Base-by-base conservation (phyloP, 371 early-diverging fungal species). In the Coemansia sp. region DNA sequence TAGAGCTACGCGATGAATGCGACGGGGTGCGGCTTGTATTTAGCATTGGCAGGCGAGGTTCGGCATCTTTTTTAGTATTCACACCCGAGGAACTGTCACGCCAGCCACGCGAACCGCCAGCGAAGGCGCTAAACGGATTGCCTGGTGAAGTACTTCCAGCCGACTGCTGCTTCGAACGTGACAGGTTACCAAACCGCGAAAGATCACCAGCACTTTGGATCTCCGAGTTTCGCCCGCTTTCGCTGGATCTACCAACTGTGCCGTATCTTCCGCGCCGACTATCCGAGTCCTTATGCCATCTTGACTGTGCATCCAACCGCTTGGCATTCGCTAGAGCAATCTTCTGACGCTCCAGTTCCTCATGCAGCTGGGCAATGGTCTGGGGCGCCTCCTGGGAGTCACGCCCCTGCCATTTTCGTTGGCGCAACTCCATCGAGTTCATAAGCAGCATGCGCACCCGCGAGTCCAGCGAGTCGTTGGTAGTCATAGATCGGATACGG, bases 381-480 rank as follows among this genome's bases (percentile, higher is more conserved):
- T 89, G 88, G 39, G 94, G 94, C 10, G 90, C 93, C 31, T 84
- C 76, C 32, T 77, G 79, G 57, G 84, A 79, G 20, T 70, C 77
- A 41, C 88, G 83, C 34, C 79, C 73, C 5, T 80, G 79, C 96
- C 98, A 96, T 43, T 85, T 85, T 77, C 80, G 84, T 76, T 82
- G 81, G 57, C 96, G 88, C 55, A 95, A 80, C 57, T 95, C 96
- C 53, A 96, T 86, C 16, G 94, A 81, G 79, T 96, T 96, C 84
- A 85, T 77, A 36, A 98, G 80, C 93, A 92, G 91, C 71, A 95
- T 95, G 51, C 92, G 87, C 67, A 93, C 90, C 79, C 95, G 89
- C 40, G 90, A 87, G 45, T 86, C 79, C 42, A 96, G 73, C 66
- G 82, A 84, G 55, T 77, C 65, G 72, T 85, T 83, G 34, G 79